A percentile compares a stretch with the other conserved stretches of the same genome.
These are phyloP conservation scores for Pelagomonas calceolata DNA, from an alignment of 108 stramenopile genomes.

Conservation along the genomic window DNA sequence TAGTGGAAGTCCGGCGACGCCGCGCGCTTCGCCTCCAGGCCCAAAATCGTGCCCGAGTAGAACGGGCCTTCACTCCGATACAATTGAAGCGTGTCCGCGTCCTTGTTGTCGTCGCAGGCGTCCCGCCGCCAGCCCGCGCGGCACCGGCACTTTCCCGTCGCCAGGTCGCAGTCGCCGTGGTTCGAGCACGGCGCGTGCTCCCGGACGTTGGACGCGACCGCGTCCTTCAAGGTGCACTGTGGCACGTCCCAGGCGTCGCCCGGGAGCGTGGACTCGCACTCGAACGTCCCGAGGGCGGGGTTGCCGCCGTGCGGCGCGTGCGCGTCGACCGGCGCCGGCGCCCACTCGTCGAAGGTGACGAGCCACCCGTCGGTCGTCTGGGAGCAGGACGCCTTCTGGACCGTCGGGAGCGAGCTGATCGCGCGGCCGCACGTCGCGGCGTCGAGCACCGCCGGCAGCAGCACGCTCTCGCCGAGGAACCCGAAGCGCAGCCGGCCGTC, in stretches of 20 bases:
- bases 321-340: neutral
- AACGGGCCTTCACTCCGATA: constrained; percentile 1
- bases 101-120: constrained; percentile 11
- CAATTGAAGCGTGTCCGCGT: neutral
- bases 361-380: neutral
- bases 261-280: neutral
- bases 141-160: constrained; percentile 35
- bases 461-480: neutral
- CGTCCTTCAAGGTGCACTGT: constrained; percentile 3
- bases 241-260: neutral
- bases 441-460: neutral
- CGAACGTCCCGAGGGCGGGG: constrained; percentile 4
- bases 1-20: neutral
- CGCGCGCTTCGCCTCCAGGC: neutral
- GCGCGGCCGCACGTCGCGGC: neutral
- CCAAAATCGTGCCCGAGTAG: constrained; percentile 1
- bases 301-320: neutral
- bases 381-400: neutral
- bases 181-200: constrained; percentile 21
- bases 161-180: constrained; percentile 31
- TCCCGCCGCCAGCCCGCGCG: constrained; percentile 10
- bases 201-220: neutral
- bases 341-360: neutral
- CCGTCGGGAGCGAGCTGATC: neutral
- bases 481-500: neutral